Conservation (phyloP, 129 eudicot genomes). For the Cynara cardunculus region DNA sequence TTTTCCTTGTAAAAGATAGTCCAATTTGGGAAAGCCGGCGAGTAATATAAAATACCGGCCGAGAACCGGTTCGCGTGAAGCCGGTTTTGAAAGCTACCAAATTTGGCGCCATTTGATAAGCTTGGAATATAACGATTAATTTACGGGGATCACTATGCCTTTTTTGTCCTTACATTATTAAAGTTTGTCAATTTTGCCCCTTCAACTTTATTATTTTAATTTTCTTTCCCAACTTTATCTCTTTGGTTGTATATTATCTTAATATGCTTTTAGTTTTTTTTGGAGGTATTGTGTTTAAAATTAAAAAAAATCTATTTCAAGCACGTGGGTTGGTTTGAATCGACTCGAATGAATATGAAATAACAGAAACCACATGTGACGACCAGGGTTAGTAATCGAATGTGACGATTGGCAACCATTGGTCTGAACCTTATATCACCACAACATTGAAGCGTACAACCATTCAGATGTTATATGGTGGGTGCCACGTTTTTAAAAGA, state of each 20-base stretch:
- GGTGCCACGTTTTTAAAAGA: not conserved
- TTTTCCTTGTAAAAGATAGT: not conserved
- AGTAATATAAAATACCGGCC: constrained; percentile 5
- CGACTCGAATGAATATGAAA: not conserved
- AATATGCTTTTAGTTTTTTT: not conserved
- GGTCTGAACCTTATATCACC: not conserved
- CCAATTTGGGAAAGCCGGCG: constrained; percentile 28
- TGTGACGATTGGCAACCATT: not conserved
- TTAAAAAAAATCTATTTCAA: not conserved
- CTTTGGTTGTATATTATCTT: not conserved
- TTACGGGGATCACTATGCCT: constrained; percentile 22
- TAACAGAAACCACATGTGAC: not conserved
- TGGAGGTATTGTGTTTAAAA: not conserved
- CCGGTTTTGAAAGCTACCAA: constrained; percentile 14
- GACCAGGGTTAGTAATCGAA: not conserved
- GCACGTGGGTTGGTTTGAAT: not conserved
- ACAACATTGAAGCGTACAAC: not conserved
- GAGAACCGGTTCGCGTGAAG: constrained; percentile 10
- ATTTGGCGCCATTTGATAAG: constrained; percentile 34
- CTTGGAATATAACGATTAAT: constrained; percentile 30
- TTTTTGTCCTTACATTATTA: constrained; percentile 9
- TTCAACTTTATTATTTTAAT: not conserved
- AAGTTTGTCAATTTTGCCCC: constrained; percentile 14
- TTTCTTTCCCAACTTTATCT: not conserved
- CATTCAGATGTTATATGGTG: not conserved